Conservation (phyloP, 2,329 filamentous ascomycete genomes). For the Fusarium camptoceras region DNA sequence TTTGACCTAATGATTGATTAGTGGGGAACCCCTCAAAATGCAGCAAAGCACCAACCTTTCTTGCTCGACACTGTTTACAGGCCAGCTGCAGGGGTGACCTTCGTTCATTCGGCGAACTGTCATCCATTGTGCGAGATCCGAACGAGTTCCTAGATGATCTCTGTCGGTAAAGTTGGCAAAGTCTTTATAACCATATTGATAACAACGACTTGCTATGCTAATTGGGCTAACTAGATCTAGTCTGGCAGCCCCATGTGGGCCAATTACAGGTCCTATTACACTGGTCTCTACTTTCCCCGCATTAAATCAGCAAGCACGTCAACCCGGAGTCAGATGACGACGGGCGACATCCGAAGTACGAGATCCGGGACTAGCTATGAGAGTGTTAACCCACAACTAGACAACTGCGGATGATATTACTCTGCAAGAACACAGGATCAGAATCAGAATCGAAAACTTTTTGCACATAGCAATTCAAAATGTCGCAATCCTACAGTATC, state of each 20-base stretch:
- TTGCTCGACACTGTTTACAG: conserved; percentile 43
- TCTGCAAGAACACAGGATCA: not conserved
- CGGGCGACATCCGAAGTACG: conserved; percentile 30
- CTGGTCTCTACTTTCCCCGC: not conserved
- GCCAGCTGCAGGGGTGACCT: conserved; percentile 3
- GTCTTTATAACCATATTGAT: too few species aligned
- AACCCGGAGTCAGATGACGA: conserved; percentile 12
- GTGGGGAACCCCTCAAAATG: not conserved
- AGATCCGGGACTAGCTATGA: conserved; percentile 30
- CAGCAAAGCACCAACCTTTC: conserved; percentile 33
- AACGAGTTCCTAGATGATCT: conserved; percentile 1
- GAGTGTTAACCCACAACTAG: not conserved
- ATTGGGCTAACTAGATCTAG: not conserved
- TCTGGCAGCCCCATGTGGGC: not conserved
- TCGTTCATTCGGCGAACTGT: not conserved
- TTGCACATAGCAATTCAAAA: not conserved
- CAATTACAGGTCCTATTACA: not conserved
- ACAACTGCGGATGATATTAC: not conserved
- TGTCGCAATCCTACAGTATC: conserved; percentile 17
- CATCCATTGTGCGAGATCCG: conserved; percentile 34
- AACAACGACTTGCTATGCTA: too few species aligned
- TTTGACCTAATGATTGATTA: conserved; percentile 38
- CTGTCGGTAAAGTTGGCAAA: not conserved
- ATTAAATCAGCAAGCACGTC: conserved; percentile 23
- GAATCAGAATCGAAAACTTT: not conserved